Evolutionary conservation across 1,284 basidiomycete genomes (phyloP).

Genomic region (Anthracocystis walkeri): DNA sequence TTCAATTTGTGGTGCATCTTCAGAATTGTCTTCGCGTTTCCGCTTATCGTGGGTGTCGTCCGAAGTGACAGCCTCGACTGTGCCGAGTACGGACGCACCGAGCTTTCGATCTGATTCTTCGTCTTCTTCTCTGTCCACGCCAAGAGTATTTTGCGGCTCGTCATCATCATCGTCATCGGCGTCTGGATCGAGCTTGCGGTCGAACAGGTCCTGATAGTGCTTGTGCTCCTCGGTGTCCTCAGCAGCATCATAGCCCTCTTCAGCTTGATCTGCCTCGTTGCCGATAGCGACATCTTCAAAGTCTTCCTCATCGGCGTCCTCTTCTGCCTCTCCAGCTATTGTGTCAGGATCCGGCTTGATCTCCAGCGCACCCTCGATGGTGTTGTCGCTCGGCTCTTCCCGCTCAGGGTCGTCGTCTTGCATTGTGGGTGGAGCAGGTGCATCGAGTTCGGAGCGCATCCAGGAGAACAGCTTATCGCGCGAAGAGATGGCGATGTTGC

Average conservation of each 20-base stretch:
- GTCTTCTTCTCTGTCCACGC: neutral
- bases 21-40: conserved; percentile 17
- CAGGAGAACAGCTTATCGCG: conserved; percentile 62
- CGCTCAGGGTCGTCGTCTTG: conserved; percentile 31
- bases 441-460: conserved; percentile 59
- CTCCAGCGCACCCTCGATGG: conserved; percentile 19
- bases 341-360: conserved; percentile 6
- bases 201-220: conserved; percentile 48
- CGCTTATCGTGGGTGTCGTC: conserved; percentile 22
- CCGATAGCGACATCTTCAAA: conserved; percentile 41
- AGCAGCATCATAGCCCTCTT: conserved; percentile 20
- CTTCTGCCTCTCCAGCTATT: neutral
- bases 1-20: neutral
- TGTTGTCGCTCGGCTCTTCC: conserved; percentile 40
- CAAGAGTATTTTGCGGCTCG: neutral
- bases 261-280: neutral
- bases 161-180: conserved; percentile 41
- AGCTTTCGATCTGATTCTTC: conserved; percentile 22
- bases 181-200: conserved; percentile 50
- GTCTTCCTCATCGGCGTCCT: conserved; percentile 18
- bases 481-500: conserved; percentile 58
- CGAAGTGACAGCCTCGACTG: conserved; percentile 22
- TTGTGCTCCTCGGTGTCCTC: conserved; percentile 44
- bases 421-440: conserved; percentile 52
- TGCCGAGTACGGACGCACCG: conserved; percentile 37